Conservation (phyloP, 2,329 filamentous ascomycete genomes). For the Fusarium sp. region DNA sequence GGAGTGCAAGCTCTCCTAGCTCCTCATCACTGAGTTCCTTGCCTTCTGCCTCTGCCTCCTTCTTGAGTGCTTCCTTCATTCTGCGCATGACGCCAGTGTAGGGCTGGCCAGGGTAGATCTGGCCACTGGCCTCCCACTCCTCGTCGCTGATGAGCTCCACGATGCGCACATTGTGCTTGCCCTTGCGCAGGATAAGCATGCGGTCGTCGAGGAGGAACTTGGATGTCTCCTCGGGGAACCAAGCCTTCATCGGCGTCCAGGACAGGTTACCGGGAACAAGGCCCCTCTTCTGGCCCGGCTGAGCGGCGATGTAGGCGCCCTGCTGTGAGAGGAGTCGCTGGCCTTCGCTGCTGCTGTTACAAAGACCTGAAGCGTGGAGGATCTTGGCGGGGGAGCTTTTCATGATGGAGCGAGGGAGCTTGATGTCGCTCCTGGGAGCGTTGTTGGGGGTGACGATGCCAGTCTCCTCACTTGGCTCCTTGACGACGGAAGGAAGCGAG, state of each 20-base stretch:
- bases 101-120: slow-evolving; percentile 64
- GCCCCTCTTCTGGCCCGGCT: slow-evolving; percentile 56
- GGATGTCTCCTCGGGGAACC: slow-evolving; percentile 65
- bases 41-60: slow-evolving; percentile 48
- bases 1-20: slow-evolving; percentile 36
- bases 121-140: slow-evolving; percentile 60
- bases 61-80: slow-evolving; percentile 52
- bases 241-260: slow-evolving; percentile 71
- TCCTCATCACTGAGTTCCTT: slow-evolving; percentile 43
- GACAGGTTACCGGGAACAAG: slow-evolving; percentile 63
- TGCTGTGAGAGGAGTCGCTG: slow-evolving; percentile 65
- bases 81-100: slow-evolving; percentile 59
- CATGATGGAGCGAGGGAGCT: slow-evolving; percentile 69
- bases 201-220: slow-evolving; percentile 70
- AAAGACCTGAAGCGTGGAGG: slow-evolving; percentile 69
- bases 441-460: slow-evolving; percentile 57
- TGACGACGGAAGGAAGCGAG: slow-evolving; percentile 44
- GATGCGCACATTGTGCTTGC: slow-evolving; percentile 72
- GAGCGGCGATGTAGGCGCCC: slow-evolving; percentile 70
- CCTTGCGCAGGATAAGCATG: slow-evolving; percentile 69
- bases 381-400: slow-evolving; percentile 67
- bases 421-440: slow-evolving; percentile 63
- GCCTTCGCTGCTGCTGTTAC: slow-evolving; percentile 65
- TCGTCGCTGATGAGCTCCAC: slow-evolving; percentile 69
- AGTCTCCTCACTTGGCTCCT: slow-evolving; percentile 42